These are phyloP conservation scores for Citrullus colocynthis DNA, from an alignment of 306 rosid species.

Conservation along the genomic window DNA sequence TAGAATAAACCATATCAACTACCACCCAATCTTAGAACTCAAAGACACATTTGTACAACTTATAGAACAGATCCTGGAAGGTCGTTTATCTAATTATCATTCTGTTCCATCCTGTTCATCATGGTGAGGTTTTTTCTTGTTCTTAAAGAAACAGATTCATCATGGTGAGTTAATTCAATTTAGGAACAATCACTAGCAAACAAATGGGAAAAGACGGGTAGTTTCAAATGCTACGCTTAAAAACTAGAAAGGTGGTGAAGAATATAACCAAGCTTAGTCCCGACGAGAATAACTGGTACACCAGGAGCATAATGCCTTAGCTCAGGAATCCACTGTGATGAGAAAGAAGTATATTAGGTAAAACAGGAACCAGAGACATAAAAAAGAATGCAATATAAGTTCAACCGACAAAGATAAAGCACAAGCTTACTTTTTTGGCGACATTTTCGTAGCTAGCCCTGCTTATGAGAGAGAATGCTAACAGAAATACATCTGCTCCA, in stretches of 20 bases:
- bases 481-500: slow-evolving; percentile 94
- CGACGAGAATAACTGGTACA: slow-evolving; percentile 89
- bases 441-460: slow-evolving; percentile 95
- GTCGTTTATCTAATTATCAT: not conserved
- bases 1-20: not conserved
- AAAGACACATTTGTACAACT: too few species aligned
- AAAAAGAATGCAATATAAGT: not conserved
- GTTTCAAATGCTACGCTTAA: not conserved
- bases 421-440: slow-evolving; percentile 69
- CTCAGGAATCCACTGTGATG: slow-evolving; percentile 80
- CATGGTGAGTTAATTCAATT: not conserved
- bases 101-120: not conserved
- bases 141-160: not conserved
- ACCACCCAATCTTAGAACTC: not conserved
- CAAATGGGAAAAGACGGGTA: not conserved
- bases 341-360: not conserved
- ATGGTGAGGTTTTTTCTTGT: not conserved
- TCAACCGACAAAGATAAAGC: not conserved
- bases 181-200: not conserved
- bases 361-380: not conserved
- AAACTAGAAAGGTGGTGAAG: slow-evolving; percentile 5
- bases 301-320: slow-evolving; percentile 98
- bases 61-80: too few species aligned
- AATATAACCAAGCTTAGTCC: slow-evolving; percentile 91
- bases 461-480: slow-evolving; percentile 94